These are phyloP conservation scores for Chrysanthemum lavandulifolium DNA, from an alignment of 129 eudicot species.

Conservation along the genomic window DNA sequence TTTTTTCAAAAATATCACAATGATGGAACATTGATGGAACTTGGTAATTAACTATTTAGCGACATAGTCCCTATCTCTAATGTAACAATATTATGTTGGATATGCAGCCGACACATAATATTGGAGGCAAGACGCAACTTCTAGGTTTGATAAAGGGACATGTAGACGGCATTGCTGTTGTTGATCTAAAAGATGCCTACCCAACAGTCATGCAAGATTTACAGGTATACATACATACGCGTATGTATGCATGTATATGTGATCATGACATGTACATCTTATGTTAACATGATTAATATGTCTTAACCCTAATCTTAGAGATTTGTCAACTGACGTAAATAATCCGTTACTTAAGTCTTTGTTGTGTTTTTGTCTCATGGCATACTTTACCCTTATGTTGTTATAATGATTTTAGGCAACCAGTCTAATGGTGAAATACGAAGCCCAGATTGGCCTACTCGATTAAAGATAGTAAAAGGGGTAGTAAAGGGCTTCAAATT, in stretches of 20 bases:
- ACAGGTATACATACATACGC: conserved; percentile 41
- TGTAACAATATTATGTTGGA: neutral
- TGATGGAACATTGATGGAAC: neutral
- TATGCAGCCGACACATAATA: conserved; percentile 70
- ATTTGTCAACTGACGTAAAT: no score
- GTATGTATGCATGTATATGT: no score
- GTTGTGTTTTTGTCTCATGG: neutral
- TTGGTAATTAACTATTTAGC: neutral
- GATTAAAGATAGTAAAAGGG: conserved; percentile 62
- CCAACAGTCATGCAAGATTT: conserved; percentile 76
- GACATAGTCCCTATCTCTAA: neutral
- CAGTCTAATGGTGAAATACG: conserved; percentile 29
- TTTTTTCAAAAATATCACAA: no score
- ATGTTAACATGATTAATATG: no score
- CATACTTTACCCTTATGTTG: conserved; percentile 9
- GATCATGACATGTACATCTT: no score
- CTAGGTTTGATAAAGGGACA: conserved; percentile 43
- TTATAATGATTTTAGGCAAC: conserved; percentile 42
- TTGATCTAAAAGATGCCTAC: conserved; percentile 79
- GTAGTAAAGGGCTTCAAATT: conserved; percentile 57
- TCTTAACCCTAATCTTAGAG: no score
- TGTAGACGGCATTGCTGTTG: conserved; percentile 71
- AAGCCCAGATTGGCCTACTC: conserved; percentile 55
- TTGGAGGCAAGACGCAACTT: conserved; percentile 50
- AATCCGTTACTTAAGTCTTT: no score